Evolutionary conservation across 257 asterid genomes (phyloP).

Genomic region (Gentiana macrophylla): DNA sequence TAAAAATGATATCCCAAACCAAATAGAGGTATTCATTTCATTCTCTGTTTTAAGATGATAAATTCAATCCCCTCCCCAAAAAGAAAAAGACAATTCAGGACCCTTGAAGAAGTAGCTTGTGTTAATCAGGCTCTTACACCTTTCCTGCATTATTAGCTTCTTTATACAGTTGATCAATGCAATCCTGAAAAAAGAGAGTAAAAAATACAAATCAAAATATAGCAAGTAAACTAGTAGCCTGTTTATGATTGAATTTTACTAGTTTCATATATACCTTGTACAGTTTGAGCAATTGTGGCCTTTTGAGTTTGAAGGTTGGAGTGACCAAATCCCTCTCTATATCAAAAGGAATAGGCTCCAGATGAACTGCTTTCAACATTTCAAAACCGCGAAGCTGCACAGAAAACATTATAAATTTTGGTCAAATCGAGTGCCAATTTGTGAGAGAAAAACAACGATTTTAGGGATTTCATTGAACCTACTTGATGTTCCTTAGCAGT

Average conservation of each 20-base stretch:
- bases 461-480: slow-evolving; percentile 1
- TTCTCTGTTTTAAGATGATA: no score
- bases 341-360: slow-evolving; percentile 74
- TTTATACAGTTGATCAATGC: slow-evolving; percentile 54
- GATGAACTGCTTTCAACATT: slow-evolving; percentile 55
- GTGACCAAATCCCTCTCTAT: slow-evolving; percentile 69
- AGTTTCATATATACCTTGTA: slow-evolving; percentile 43
- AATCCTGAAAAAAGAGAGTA: slow-evolving; percentile 31
- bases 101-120: not conserved
- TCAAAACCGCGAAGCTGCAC: slow-evolving; percentile 84
- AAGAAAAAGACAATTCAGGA: not conserved
- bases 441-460: slow-evolving; percentile 6
- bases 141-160: slow-evolving; percentile 44
- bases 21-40: no score
- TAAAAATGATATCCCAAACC: no score
- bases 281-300: slow-evolving; percentile 67
- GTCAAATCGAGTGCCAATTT: not conserved
- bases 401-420: not conserved
- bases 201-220: not conserved
- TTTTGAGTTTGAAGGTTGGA: slow-evolving; percentile 85
- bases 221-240: not conserved
- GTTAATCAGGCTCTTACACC: slow-evolving; percentile 10
- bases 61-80: not conserved
- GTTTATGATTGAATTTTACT: not conserved
- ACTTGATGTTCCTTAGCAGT: slow-evolving; percentile 62